Evolutionary conservation across 75 land plant species (phyloP), one percentile per base, ranked within the genome.

Genomic region (Sequoiadendron giganteum): DNA sequence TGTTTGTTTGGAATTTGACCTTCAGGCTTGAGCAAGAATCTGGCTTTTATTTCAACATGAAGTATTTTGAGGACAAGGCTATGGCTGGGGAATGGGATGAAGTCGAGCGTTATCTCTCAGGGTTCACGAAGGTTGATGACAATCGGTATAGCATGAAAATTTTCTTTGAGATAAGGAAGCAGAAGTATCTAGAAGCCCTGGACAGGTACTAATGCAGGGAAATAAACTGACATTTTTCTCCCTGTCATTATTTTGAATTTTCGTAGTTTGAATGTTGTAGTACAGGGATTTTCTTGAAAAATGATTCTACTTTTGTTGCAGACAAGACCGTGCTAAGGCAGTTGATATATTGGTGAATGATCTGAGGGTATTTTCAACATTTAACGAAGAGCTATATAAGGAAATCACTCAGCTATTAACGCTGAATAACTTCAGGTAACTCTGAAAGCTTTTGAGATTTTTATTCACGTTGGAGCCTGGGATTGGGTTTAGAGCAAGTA

Each of bases 371-470:
- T 95, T 95, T 85, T 92, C 96, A 1, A 91, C 97, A 10, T 95
- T 95, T 86, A 95, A 94, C 87, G 97, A 95, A 47, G 97, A 95
- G 32, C 77, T 95, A 84, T 95, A 90, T 87, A 95, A 95, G 85
- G 97, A 95, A 81, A 95, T 95, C 14, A 95, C 96, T 30, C 97
- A 95, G 88, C 95, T 95, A 85, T 84, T 95, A 16, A 94, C 97
- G 30, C 93, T 95, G 18, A 91, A 89, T 30, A 95, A 95, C 89
- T 95, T 95, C 90, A 95, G 97, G 97, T 93, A 89, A 19, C 13
- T 47, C 5, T 68, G 84, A 47, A 19, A 45, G 30, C 32, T 28
- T 45, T 47, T 47, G 84, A 82, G 48, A 45, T 34, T 79, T 47
- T 47, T 47, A 45, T 82, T 54, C n/a, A n/a, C 47, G 21, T n/a